These are phyloP conservation scores for Penicillium chermesinum DNA, from an alignment of 495 filamentous ascomycete species.

Conservation along the genomic window DNA sequence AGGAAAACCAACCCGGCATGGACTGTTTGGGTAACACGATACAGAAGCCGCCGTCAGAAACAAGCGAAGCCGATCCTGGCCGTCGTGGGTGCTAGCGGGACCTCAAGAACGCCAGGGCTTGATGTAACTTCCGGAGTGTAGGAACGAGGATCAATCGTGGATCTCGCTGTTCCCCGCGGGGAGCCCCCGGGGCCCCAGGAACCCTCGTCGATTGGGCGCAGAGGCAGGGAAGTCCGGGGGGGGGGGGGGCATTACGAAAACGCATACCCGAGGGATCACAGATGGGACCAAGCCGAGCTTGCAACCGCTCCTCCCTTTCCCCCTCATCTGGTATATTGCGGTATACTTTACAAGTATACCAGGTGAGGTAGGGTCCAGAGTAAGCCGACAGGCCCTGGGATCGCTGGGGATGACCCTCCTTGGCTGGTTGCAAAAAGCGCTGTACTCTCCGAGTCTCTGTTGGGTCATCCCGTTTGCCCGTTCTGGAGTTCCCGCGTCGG, in stretches of 20 bases:
- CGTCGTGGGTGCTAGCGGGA: neutral
- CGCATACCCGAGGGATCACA: constrained; percentile 21
- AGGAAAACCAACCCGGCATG: too few relatives aligned
- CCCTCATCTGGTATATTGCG: neutral
- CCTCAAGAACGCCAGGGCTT: neutral
- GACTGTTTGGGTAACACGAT: constrained; percentile 6
- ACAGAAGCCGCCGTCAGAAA: constrained; percentile 13
- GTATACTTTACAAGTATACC: too few relatives aligned
- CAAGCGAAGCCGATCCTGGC: constrained; percentile 8
- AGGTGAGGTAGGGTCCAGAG: constrained; percentile 2
- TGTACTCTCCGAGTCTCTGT: constrained; percentile 16
- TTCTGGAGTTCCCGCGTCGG: constrained; percentile 23
- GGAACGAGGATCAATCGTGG: constrained; percentile 18
- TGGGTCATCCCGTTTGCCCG: constrained; percentile 16
- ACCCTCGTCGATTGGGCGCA: neutral
- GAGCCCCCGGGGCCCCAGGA: constrained; percentile 12
- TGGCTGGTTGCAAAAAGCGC: constrained; percentile 4
- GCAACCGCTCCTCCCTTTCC: constrained; percentile 1
- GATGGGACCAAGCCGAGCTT: neutral
- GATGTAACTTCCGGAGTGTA: constrained; percentile 20
- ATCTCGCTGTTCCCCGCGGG: constrained; percentile 18
- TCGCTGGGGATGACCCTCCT: neutral
- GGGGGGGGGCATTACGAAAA: neutral
- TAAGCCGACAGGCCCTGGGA: too few relatives aligned
- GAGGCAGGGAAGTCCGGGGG: constrained; percentile 5